Percentiles rank a stretch among this genome's conserved stretches.
Conservation (phyloP, 192 early-diverging fungal species). For the Pecoramyces ruminantium region DNA sequence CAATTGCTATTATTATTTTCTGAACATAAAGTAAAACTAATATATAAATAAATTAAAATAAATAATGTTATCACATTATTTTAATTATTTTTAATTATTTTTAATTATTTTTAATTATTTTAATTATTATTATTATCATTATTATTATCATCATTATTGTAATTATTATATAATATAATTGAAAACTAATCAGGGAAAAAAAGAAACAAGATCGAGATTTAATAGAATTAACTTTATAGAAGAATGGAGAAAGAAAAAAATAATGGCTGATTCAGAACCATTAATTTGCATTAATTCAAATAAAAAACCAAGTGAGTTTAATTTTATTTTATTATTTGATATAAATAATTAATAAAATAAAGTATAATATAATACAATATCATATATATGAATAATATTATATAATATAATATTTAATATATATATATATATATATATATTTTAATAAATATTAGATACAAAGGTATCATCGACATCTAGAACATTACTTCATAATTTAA, state of each 20-base stretch:
- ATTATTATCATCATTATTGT: too few relatives aligned
- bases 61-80: too few relatives aligned
- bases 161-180: too few relatives aligned
- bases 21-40: not conserved
- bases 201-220: not conserved
- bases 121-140: too few relatives aligned
- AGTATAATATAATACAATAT: too few relatives aligned
- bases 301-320: not conserved
- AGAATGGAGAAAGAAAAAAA: not conserved
- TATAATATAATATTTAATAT: too few relatives aligned
- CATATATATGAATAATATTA: too few relatives aligned
- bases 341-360: too few relatives aligned
- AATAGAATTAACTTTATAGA: not conserved
- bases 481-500: not conserved
- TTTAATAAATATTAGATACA: not conserved
- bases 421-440: too few relatives aligned
- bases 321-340: not conserved
- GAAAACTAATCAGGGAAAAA: not conserved
- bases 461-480: not conserved
- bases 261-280: not conserved
- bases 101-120: too few relatives aligned
- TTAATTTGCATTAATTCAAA: not conserved
- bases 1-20: not conserved
- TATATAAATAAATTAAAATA: too few relatives aligned
- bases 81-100: too few relatives aligned